A percentile compares a stretch with the other conserved stretches of the same genome.
Evolutionary conservation across 139 green algal species (phyloP).

Genomic region (Limnomonas spitsbergensis): DNA sequence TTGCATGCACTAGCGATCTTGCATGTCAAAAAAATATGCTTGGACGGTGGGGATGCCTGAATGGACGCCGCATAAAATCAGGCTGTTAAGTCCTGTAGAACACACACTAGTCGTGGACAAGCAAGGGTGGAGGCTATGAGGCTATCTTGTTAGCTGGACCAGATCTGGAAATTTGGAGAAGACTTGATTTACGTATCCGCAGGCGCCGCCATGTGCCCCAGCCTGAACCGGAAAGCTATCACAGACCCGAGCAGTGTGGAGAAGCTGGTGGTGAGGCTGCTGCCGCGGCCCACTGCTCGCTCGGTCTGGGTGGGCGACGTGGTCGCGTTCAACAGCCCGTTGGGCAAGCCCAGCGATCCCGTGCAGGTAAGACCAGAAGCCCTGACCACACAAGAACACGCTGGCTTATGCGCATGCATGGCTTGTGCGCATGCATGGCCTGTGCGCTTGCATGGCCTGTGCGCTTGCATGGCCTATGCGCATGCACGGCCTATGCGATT

Average conservation of each 20-base stretch:
- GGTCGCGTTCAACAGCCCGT: slow-evolving; percentile 56
- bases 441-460: no score
- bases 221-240: slow-evolving; percentile 44
- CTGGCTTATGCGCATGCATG: no score
- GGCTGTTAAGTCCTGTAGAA: no score
- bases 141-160: slow-evolving; percentile 47
- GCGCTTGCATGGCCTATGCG: no score
- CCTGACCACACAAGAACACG: not conserved
- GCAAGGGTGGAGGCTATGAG: not conserved
- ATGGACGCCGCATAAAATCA: no score
- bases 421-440: no score
- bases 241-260: slow-evolving; percentile 47
- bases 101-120: no score
- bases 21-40: no score
- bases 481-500: no score
- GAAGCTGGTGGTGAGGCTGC: slow-evolving; percentile 59
- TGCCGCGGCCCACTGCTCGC: slow-evolving; percentile 43
- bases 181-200: not conserved
- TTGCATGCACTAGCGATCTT: no score
- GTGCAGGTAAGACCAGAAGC: slow-evolving; percentile 20
- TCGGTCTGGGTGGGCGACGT: slow-evolving; percentile 42
- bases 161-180: slow-evolving; percentile 34
- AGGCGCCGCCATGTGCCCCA: slow-evolving; percentile 57
- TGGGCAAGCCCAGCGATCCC: slow-evolving; percentile 19
- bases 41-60: no score